phyloP scores from a whole-genome alignment of 208 protist genomes.

The Crithidia bombi region DNA sequence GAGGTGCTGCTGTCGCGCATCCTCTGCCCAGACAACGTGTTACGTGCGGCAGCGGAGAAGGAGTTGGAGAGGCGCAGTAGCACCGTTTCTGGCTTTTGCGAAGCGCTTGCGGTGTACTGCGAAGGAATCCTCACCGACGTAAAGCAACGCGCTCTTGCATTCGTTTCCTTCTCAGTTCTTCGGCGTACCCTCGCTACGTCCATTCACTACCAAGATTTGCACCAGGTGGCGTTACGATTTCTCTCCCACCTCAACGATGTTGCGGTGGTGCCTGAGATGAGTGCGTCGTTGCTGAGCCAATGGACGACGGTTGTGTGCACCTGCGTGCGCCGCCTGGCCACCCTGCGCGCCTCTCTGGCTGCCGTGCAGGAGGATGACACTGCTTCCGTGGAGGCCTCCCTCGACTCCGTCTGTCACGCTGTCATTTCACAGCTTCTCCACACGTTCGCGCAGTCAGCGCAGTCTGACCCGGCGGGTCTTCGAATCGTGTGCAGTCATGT shows the following conservation, averaged over 20 bases:
- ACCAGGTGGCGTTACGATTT: constrained; percentile 20
- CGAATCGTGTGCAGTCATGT: constrained; percentile 17
- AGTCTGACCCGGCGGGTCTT: not conserved
- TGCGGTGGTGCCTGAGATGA: constrained; percentile 5
- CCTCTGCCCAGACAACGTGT: constrained; percentile 53
- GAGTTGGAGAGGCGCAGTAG: constrained; percentile 41
- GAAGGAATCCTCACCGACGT: constrained; percentile 4
- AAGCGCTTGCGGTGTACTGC: constrained; percentile 30
- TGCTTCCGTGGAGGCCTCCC: not conserved
- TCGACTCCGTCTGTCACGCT: not conserved
- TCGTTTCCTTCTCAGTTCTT: constrained; percentile 53
- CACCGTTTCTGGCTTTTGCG: constrained; percentile 33
- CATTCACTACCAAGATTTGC: constrained; percentile 15
- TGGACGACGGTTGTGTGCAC: constrained; percentile 10
- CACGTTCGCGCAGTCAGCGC: constrained; percentile 10
- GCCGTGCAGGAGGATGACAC: not conserved
- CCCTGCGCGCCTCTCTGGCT: not conserved
- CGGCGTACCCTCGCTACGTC: constrained; percentile 39
- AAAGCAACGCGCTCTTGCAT: constrained; percentile 10
- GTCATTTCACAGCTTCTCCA: constrained; percentile 15
- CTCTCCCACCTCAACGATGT: constrained; percentile 15
- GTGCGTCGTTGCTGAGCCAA: constrained; percentile 9
- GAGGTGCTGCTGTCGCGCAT: constrained; percentile 39
- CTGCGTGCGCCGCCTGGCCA: constrained; percentile 22
- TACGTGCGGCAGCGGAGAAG: constrained; percentile 42